A percentile compares a stretch with the other conserved stretches of the same genome.
phyloP scores from a whole-genome alignment of 441 rosid genomes.

The Raphanus hybrid region DNA sequence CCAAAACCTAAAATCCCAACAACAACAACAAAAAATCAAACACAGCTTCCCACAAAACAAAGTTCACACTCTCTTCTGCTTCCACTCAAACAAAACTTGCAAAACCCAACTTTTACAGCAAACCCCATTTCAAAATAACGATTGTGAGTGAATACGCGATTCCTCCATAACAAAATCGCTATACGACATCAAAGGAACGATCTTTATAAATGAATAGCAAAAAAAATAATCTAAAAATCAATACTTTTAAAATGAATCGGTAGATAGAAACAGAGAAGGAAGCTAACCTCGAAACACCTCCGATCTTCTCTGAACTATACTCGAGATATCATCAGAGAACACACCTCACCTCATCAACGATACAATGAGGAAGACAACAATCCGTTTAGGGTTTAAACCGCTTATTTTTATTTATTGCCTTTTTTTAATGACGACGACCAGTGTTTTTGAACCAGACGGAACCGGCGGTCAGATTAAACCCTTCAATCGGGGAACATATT shows the following conservation, averaged over 20 bases:
- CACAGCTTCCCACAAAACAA: background rate
- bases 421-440: background rate
- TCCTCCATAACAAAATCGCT: background rate
- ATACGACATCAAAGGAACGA: background rate
- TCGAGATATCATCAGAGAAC: constrained; percentile 17
- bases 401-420: background rate
- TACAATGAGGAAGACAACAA: background rate
- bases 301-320: background rate
- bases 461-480: too few relatives aligned
- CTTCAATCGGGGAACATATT: too few relatives aligned
- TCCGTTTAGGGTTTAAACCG: constrained; percentile 36
- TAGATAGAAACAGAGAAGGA: background rate
- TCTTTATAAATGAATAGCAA: background rate
- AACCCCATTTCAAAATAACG: background rate
- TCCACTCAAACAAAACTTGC: background rate
- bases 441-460: too few relatives aligned
- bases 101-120: background rate
- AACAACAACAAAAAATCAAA: constrained; percentile 10
- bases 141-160: background rate
- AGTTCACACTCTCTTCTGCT: background rate
- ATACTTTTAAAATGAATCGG: background rate
- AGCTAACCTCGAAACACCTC: constrained; percentile 2
- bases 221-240: background rate
- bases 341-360: constrained; percentile 10
- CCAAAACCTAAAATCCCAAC: constrained; percentile 17